phyloP scores from a whole-genome alignment of 352 stramenopile species.

The Pythium folliculosum region DNA sequence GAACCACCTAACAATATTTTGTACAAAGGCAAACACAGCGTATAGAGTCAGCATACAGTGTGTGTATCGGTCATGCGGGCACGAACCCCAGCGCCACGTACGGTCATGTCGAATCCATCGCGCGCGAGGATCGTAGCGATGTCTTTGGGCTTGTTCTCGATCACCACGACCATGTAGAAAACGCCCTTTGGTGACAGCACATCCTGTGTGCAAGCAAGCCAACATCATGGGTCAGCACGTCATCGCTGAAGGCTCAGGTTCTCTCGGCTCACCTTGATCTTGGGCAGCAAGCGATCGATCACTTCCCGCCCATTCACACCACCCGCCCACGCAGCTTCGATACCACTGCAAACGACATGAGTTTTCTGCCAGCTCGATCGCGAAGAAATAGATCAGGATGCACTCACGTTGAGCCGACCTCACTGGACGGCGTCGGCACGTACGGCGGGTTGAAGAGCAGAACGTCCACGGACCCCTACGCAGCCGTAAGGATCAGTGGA shows the following conservation, averaged over 20 bases:
- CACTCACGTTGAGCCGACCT: conserved; percentile 90
- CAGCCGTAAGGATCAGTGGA: background rate
- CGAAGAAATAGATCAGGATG: background rate
- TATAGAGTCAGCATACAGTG: no score
- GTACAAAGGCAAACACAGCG: no score
- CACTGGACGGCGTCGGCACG: conserved; percentile 95
- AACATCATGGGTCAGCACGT: background rate
- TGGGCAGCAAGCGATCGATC: conserved; percentile 93
- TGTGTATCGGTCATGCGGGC: no score
- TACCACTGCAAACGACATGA: conserved; percentile 58
- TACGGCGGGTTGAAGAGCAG: conserved; percentile 99
- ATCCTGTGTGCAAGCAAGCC: conserved; percentile 25
- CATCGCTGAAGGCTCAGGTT: background rate
- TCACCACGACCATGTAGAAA: conserved; percentile 97
- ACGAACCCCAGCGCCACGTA: conserved; percentile 23
- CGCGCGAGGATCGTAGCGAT: conserved; percentile 77
- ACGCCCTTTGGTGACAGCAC: conserved; percentile 84
- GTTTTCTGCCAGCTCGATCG: background rate
- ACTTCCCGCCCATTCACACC: conserved; percentile 93
- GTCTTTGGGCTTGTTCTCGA: conserved; percentile 96
- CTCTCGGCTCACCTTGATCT: conserved; percentile 63
- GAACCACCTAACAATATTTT: conserved; percentile 56
- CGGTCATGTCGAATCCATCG: conserved; percentile 72
- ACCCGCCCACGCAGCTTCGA: conserved; percentile 96
- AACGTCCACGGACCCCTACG: conserved; percentile 85